phyloP scores from a whole-genome alignment of 768 basidiomycete genomes.

The Russula olivacea region DNA sequence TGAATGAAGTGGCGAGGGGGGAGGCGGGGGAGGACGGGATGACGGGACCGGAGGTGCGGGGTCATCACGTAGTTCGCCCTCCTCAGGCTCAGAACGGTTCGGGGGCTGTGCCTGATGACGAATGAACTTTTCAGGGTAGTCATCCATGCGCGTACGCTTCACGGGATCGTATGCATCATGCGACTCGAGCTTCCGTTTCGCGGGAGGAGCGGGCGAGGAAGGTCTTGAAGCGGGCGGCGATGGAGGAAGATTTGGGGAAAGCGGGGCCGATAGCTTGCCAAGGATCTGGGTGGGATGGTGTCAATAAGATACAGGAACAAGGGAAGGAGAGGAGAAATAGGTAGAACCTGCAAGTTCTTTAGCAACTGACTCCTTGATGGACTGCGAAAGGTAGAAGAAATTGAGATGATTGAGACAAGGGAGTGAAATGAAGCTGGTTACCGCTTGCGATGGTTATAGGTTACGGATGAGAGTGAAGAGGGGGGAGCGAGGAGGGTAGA shows the following conservation, averaged over 20 bases:
- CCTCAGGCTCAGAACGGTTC: constrained; percentile 40
- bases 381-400: constrained; percentile 25
- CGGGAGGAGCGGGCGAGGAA: constrained; percentile 36
- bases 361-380: constrained; percentile 33
- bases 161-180: constrained; percentile 23
- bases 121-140: constrained; percentile 30
- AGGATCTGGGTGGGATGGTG: constrained; percentile 34
- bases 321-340: constrained; percentile 7
- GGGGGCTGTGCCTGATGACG: constrained; percentile 28
- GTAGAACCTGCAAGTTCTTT: constrained; percentile 38
- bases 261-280: constrained; percentile 36
- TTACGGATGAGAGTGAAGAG: constrained; percentile 4
- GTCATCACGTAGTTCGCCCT: constrained; percentile 45
- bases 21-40: constrained; percentile 24
- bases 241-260: constrained; percentile 42
- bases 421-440: constrained; percentile 13
- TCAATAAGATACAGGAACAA: constrained; percentile 23
- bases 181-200: constrained; percentile 37
- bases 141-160: constrained; percentile 29
- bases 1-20: constrained; percentile 32
- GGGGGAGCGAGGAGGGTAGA: background rate
- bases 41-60: constrained; percentile 16
- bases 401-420: constrained; percentile 15
- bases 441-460: constrained; percentile 22
- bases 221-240: constrained; percentile 42